Percentiles rank a stretch among this genome's conserved stretches.
Conservation (phyloP, 176 grass and related monocot genomes). For the Phoenix dactylifera region DNA sequence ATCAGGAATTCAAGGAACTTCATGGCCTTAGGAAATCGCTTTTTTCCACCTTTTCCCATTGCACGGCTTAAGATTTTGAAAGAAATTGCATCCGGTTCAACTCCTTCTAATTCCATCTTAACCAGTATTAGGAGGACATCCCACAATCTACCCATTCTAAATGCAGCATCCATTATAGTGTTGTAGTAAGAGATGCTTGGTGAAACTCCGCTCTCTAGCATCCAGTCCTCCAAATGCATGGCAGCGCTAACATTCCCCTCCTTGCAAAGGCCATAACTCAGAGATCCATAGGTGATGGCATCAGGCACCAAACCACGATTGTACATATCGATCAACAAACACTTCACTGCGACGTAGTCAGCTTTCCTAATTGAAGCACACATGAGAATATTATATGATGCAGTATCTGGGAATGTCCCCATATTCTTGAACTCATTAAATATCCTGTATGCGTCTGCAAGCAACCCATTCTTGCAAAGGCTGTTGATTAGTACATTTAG, state of each 20-base stretch:
- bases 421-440: constrained; percentile 15
- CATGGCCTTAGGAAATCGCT: constrained; percentile 22
- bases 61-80: constrained; percentile 19
- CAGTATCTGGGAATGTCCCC: constrained; percentile 11
- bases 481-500: constrained; percentile 21
- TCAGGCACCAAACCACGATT: constrained; percentile 11
- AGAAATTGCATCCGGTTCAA: constrained; percentile 24
- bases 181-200: constrained; percentile 33
- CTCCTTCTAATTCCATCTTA: constrained; percentile 24
- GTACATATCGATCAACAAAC: constrained; percentile 18
- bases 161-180: constrained; percentile 19
- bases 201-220: constrained; percentile 4
- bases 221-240: constrained; percentile 7
- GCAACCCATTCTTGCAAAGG: constrained; percentile 19
- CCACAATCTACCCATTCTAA: constrained; percentile 16
- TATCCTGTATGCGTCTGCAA: constrained; percentile 12
- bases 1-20: constrained; percentile 18
- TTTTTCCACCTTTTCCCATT: constrained; percentile 16
- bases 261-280: constrained; percentile 25
- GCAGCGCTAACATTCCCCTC: constrained; percentile 11
- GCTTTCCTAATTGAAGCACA: constrained; percentile 15
- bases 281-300: constrained; percentile 16
- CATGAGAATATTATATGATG: constrained; percentile 32
- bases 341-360: constrained; percentile 1
- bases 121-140: constrained; percentile 24